Base-by-base conservation (phyloP, 805 yeast genomes). In the Monosporozyma solicola region DNA sequence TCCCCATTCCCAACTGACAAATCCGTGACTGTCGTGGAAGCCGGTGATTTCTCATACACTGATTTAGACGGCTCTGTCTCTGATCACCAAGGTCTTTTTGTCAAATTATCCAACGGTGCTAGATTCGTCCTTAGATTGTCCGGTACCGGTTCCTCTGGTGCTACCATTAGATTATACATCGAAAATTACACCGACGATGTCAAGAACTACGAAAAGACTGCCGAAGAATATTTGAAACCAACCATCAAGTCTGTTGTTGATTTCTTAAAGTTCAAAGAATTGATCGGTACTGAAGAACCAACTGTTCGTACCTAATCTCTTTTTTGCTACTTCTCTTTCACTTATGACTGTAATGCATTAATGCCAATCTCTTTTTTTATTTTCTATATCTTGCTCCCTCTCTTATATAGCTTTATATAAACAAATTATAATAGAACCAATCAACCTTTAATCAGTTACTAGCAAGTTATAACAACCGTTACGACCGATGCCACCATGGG, bases 91-190 rank as follows among this genome's bases (percentile, higher is more conserved):
- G 99, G 99, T 39, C 78, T 94, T 51, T 91, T 75, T 63, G 84
- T 90, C 58, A 90, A 85, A 71, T 79, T 90, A 57, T 80, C 79
- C 49, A 83, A 83, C 62, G 97, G 97, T 5, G 78, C 87, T 55
- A 81, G 97, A 68, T 81, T 91, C 51, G 87, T 94, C 39, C 86
- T 89, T 51, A 84, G 99, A 71, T 77, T 94, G 58, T 89, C 97
- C 0, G 99, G 99, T 53, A 92, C 99, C 2, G 99, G 99, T 15
- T 90, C 97, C 1, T 84, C 96, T 1, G 99, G 99, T 49, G 98
- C 99, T 22, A 92, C 99, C 5, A 90, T 94, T 55, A 82, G 99
- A 70, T 76, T 92, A 60, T 92, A 92, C 72, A 73, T 92, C 65
- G 98, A 92, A 72, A 85, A 84, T 70, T 89, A 86, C 73, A 81